A percentile compares a stretch with the other conserved stretches of the same genome.
Evolutionary conservation across 2,329 filamentous ascomycete genomes (phyloP).

Genomic region (Thielaviopsis punctulata): DNA sequence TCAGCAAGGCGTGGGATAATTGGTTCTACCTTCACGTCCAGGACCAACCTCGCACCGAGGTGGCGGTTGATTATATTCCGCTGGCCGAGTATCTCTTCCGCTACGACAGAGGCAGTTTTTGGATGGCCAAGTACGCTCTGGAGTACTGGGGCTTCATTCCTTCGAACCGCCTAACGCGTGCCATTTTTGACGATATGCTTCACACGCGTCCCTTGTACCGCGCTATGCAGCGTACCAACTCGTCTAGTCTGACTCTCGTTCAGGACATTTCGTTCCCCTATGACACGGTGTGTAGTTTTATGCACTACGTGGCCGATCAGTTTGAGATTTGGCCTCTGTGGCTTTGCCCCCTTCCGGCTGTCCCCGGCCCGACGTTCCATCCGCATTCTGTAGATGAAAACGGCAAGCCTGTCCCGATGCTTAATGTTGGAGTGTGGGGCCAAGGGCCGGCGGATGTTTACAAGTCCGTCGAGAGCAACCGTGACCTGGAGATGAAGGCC

Average conservation of each 20-base stretch:
- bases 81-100: slow-evolving; percentile 52
- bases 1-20: slow-evolving; percentile 42
- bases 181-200: slow-evolving; percentile 42
- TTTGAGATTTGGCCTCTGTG: slow-evolving; percentile 36
- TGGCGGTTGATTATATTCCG: slow-evolving; percentile 36
- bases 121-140: slow-evolving; percentile 46
- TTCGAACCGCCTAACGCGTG: slow-evolving; percentile 46
- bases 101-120: slow-evolving; percentile 54
- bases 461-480: slow-evolving; percentile 24
- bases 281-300: slow-evolving; percentile 25
- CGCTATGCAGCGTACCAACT: slow-evolving; percentile 43
- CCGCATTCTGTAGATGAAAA: slow-evolving; percentile 19
- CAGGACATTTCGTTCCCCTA: slow-evolving; percentile 44
- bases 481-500: slow-evolving; percentile 41
- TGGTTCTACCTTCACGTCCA: slow-evolving; percentile 61
- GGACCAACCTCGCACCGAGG: slow-evolving; percentile 19
- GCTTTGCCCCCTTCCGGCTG: slow-evolving; percentile 36
- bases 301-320: slow-evolving; percentile 28
- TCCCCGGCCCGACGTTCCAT: slow-evolving; percentile 15
- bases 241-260: slow-evolving; percentile 42
- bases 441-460: slow-evolving; percentile 24
- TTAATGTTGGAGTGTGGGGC: slow-evolving; percentile 51
- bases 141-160: slow-evolving; percentile 42
- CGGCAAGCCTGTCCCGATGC: slow-evolving; percentile 17
- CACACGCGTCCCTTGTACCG: slow-evolving; percentile 49